Percentiles rank a stretch among this genome's conserved stretches.
phyloP scores from a whole-genome alignment of 106 monocot genomes.

The Allium cepa region DNA sequence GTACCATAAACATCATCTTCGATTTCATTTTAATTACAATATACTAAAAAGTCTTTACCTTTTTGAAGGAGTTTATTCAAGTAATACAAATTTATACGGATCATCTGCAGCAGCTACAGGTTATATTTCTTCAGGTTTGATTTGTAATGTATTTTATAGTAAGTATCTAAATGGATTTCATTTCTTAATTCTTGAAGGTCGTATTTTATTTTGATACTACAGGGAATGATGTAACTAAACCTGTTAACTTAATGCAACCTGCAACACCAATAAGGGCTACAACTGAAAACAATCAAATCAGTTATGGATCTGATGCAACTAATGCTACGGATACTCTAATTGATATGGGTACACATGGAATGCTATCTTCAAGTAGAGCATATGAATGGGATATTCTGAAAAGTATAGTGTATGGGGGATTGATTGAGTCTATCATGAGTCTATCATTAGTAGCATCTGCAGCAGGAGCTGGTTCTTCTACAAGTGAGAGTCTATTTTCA shows the following conservation, averaged over 20 bases:
- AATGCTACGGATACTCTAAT: conserved; percentile 13
- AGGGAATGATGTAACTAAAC: conserved; percentile 17
- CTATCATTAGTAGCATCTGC: conserved; percentile 74
- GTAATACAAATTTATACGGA: background rate
- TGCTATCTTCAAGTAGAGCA: conserved; percentile 6
- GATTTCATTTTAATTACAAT: too few species aligned
- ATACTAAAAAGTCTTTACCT: background rate
- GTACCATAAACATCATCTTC: too few species aligned
- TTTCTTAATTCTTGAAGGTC: too few species aligned
- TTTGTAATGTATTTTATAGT: background rate
- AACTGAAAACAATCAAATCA: background rate
- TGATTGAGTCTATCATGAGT: conserved; percentile 69
- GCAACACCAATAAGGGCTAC: background rate
- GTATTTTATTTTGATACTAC: background rate
- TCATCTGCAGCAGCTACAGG: background rate
- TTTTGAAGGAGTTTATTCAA: background rate
- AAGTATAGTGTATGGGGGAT: conserved; percentile 84
- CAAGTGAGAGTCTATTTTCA: conserved; percentile 42
- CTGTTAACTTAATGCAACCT: conserved; percentile 1
- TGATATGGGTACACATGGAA: background rate
- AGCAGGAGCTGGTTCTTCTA: conserved; percentile 47
- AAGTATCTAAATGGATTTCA: too few species aligned
- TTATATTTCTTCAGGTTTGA: background rate
- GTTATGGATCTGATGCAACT: background rate
- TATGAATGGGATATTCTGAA: conserved; percentile 70